A percentile compares a stretch with the other conserved stretches of the same genome.
Conservation (phyloP, 345 rosid genomes). For the Hibiscus trionum region DNA sequence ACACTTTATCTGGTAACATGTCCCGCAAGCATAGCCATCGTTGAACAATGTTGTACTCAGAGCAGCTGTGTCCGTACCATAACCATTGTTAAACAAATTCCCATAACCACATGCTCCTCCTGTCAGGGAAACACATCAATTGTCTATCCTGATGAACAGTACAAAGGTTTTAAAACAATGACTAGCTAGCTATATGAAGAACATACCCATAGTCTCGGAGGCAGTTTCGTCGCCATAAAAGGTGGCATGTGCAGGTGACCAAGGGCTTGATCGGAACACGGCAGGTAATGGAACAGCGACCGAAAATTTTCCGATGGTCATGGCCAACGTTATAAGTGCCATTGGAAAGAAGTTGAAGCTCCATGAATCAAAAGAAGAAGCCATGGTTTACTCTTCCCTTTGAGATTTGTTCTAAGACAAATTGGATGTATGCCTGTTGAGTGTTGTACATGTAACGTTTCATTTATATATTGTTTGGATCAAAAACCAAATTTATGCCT, state of each 20-base stretch:
- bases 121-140: neutral
- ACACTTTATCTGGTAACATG: constrained; percentile 64
- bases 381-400: constrained; percentile 13
- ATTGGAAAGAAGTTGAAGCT: constrained; percentile 28
- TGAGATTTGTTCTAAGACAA: neutral
- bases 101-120: constrained; percentile 96
- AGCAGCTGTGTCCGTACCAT: constrained; percentile 62
- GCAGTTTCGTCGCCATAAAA: constrained; percentile 63
- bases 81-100: constrained; percentile 52
- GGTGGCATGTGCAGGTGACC: constrained; percentile 61
- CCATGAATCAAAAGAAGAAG: constrained; percentile 27
- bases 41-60: constrained; percentile 63
- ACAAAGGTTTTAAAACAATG: neutral
- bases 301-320: constrained; percentile 14
- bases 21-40: constrained; percentile 72
- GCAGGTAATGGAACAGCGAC: neutral
- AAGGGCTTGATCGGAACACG: constrained; percentile 36
- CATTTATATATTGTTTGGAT: constrained; percentile 1
- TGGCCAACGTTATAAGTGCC: constrained; percentile 14
- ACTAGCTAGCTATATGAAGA: neutral
- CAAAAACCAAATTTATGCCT: constrained; percentile 10
- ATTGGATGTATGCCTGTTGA: neutral
- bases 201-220: constrained; percentile 57
- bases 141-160: neutral
- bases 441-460: neutral